Conservation (phyloP, 108 stramenopile species). For the Cylindrotheca fusiformis region DNA sequence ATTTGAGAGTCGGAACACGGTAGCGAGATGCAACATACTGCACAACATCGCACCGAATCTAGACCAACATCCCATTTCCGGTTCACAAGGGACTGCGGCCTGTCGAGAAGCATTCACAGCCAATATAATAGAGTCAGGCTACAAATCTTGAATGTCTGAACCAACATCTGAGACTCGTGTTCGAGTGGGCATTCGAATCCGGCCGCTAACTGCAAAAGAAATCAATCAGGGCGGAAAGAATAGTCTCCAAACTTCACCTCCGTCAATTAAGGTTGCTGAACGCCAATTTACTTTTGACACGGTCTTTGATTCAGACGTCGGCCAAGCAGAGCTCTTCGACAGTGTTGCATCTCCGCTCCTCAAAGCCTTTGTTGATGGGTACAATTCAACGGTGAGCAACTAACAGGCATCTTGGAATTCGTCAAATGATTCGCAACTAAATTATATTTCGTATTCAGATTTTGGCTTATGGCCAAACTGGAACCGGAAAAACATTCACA, state of each 20-base stretch:
- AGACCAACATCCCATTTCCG: no score
- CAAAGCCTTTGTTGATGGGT: constrained; percentile 82
- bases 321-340: constrained; percentile 65
- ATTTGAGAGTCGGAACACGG: no score
- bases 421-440: background rate
- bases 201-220: constrained; percentile 75
- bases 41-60: no score
- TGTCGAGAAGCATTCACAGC: no score
- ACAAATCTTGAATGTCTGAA: no score
- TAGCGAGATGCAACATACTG: no score
- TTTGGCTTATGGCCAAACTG: constrained; percentile 93
- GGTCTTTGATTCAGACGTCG: constrained; percentile 54
- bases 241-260: constrained; percentile 41
- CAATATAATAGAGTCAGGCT: no score
- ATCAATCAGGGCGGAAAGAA: constrained; percentile 56
- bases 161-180: no score
- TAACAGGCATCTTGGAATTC: constrained; percentile 3
- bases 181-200: constrained; percentile 76
- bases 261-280: constrained; percentile 55
- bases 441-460: constrained; percentile 26
- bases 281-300: constrained; percentile 77
- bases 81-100: no score
- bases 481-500: constrained; percentile 81
- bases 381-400: constrained; percentile 75
- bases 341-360: constrained; percentile 66